Conservation (phyloP, 2,329 filamentous ascomycete genomes). For the Chrysoporthe puriensis region DNA sequence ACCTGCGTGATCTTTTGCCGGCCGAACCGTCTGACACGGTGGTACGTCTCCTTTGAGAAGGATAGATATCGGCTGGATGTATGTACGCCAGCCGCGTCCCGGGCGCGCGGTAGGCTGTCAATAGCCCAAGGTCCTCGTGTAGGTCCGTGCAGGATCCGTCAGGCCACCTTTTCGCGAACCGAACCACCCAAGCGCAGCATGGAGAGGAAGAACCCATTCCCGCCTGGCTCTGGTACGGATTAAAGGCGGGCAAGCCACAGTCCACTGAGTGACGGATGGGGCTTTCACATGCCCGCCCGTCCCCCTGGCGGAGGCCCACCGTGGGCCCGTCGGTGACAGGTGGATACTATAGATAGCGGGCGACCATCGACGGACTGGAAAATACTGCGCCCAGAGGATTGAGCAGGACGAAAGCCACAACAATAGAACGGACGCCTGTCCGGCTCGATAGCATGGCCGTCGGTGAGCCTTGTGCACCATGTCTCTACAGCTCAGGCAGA, state of each 20-base stretch:
- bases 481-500: slow-evolving; percentile 2
- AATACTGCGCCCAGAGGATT: background rate
- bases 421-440: background rate
- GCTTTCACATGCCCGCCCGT: background rate
- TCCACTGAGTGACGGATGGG: background rate
- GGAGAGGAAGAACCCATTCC: background rate
- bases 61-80: background rate
- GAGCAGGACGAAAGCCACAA: background rate
- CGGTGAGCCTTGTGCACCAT: background rate
- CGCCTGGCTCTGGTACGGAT: background rate
- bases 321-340: slow-evolving; percentile 1
- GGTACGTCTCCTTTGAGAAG: background rate
- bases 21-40: background rate
- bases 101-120: background rate
- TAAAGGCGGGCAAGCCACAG: background rate
- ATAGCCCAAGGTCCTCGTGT: background rate
- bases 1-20: background rate
- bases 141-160: background rate
- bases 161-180: background rate
- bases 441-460: background rate
- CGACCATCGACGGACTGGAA: background rate
- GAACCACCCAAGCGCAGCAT: background rate
- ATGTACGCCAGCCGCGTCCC: background rate
- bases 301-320: background rate
- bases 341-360: slow-evolving; percentile 7